Base-by-base conservation (phyloP, 1,139 yeast species). In the Zygosaccharomyces pseudobailii region DNA sequence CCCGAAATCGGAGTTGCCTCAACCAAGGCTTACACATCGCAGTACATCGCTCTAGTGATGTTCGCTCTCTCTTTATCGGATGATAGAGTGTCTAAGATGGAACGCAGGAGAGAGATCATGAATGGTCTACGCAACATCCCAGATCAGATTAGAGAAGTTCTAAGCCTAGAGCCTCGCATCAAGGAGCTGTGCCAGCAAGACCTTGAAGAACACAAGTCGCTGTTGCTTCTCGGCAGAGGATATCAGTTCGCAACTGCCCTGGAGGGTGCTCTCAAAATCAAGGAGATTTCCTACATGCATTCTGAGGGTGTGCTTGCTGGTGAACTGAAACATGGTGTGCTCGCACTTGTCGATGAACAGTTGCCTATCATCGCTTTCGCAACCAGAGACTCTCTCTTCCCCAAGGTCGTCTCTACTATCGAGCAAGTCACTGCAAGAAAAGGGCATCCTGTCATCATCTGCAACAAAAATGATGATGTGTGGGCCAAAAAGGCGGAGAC, bases 1-100 rank as follows among this genome's bases (percentile, higher is more conserved):
- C 98, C 98, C 36, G 99, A 94, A 73, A 92, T 94, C 57, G 98
- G 98, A 69, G 99, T 94, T 60, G 99, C 98, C 9, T 89, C 97
- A n/a, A 94, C 99, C 43, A 94, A 94, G 73, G 98, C 98, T 24
- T 94, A 94, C 73, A 92, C 99, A 17, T 94, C 98, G 23, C 99
- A 94, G 71, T 94, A 84, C 69, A 89, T 94, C 71, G 98, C 98
- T 1, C 76, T 94, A 59, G 97, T 92, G 6, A 88, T 94, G 97
- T 79, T 92, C 74, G 98, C 98, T 1, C 78, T 94, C 51, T 88
- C 94, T 20, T 78, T 94, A 57, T 86, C 97, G 8, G 95, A 89
- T 65, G 97, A 94, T 69, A 80, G 95, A 48, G 79, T 89, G 47
- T 85, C 96, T 36, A 81, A 78, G 71, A 67, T 74, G 39, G 74